Evolutionary conservation across 75 land plant genomes (phyloP).

Genomic region (Sequoiadendron giganteum): DNA sequence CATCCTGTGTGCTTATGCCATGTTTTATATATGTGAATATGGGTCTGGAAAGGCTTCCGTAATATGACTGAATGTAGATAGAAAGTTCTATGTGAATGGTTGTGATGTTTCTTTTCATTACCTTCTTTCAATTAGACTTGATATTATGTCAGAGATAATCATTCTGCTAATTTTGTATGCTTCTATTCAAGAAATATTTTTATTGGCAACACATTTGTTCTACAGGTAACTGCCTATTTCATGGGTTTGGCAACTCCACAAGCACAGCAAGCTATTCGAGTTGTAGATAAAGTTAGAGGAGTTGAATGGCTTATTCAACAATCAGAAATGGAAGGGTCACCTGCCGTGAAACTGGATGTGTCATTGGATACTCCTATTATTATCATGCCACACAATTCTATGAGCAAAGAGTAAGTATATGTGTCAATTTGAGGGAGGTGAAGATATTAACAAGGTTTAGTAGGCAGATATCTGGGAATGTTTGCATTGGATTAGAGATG

Average conservation of each 20-base stretch:
- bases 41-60: background rate
- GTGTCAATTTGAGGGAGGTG: conserved; percentile 6
- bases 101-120: background rate
- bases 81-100: background rate
- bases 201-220: background rate
- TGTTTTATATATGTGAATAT: background rate
- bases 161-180: background rate
- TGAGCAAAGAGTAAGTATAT: conserved; percentile 85
- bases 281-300: conserved; percentile 94
- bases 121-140: background rate
- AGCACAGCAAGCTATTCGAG: conserved; percentile 76
- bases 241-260: conserved; percentile 92
- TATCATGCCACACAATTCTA: conserved; percentile 73
- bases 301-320: conserved; percentile 89
- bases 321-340: conserved; percentile 84
- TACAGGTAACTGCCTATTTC: conserved; percentile 85
- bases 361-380: conserved; percentile 91
- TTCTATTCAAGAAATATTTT: background rate
- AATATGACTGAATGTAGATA: background rate
- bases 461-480: background rate
- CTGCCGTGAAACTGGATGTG: conserved; percentile 82
- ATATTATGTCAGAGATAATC: background rate
- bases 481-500: background rate
- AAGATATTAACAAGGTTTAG: background rate
- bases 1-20: background rate